phyloP scores from a whole-genome alignment of 2,329 filamentous ascomycete species.

The Ophiostoma angusticollis region DNA sequence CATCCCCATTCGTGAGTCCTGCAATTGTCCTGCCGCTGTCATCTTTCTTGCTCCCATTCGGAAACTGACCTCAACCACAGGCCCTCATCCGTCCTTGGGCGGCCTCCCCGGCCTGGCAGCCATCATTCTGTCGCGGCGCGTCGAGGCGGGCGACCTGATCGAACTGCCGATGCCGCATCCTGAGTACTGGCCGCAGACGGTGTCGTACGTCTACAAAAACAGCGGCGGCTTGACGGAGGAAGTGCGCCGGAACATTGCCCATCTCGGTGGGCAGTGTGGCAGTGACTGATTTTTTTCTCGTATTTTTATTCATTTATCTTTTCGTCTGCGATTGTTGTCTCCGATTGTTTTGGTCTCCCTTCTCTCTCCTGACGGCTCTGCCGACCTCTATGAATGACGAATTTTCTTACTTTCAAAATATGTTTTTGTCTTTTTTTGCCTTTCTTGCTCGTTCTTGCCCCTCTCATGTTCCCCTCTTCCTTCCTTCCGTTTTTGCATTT shows the following conservation, averaged over 20 bases:
- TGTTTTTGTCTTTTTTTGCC: too few species aligned
- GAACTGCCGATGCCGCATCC: slow-evolving; percentile 47
- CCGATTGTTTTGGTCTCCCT: not conserved
- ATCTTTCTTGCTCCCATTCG: not conserved
- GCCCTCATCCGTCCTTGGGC: slow-evolving; percentile 33
- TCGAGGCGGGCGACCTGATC: slow-evolving; percentile 38
- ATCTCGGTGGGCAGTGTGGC: slow-evolving; percentile 36
- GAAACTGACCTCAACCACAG: slow-evolving; percentile 19
- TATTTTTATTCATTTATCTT: not conserved
- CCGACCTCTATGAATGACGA: slow-evolving; percentile 3
- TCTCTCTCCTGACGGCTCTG: not conserved
- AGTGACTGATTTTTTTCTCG: not conserved
- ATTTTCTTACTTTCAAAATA: not conserved
- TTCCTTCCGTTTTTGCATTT: too few species aligned
- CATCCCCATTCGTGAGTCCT: slow-evolving; percentile 34
- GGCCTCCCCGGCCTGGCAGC: slow-evolving; percentile 41
- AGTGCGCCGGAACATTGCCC: slow-evolving; percentile 39
- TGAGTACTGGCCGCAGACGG: slow-evolving; percentile 40
- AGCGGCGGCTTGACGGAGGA: slow-evolving; percentile 31
- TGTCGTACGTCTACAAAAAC: slow-evolving; percentile 43
- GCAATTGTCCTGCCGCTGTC: not conserved
- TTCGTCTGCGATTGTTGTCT: not conserved
- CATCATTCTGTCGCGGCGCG: slow-evolving; percentile 40
- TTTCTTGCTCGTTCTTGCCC: not conserved
- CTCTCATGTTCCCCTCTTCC: too few species aligned